These are phyloP conservation scores for Isatis lusitanica DNA, from an alignment of 441 rosid genomes.

Conservation along the genomic window DNA sequence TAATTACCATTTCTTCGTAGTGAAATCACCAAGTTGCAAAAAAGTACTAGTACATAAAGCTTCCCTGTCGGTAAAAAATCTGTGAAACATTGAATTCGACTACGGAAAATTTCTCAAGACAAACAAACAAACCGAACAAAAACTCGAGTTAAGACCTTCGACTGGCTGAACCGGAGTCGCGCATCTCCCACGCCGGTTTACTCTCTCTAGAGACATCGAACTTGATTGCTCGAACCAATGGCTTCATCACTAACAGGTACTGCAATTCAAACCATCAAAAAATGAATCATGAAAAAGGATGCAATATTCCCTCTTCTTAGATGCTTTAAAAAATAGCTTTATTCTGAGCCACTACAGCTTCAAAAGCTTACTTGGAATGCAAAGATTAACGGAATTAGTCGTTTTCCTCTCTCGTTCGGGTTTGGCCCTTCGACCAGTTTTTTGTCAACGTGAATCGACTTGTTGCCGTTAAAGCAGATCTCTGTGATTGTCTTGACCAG, in stretches of 20 bases:
- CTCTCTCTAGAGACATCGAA: conserved; percentile 41
- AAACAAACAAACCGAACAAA: conserved; percentile 3
- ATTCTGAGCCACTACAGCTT: not conserved
- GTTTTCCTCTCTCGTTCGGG: conserved; percentile 50
- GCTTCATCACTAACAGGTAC: conserved; percentile 44
- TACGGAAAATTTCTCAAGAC: conserved; percentile 19
- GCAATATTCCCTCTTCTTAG: not conserved
- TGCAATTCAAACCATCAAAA: conserved; percentile 23
- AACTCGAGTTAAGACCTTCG: conserved; percentile 33
- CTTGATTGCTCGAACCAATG: conserved; percentile 48
- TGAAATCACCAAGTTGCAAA: not conserved
- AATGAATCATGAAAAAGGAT: not conserved
- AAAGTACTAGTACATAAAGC: not conserved
- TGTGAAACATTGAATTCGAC: not conserved
- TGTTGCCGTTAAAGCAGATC: conserved; percentile 44
- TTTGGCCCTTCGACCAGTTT: conserved; percentile 54
- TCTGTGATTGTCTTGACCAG: conserved; percentile 41
- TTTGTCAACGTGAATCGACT: conserved; percentile 45
- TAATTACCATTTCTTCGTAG: not conserved
- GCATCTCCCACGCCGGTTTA: conserved; percentile 49
- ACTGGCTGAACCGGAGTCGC: conserved; percentile 38
- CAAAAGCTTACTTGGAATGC: conserved; percentile 46
- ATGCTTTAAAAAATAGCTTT: not conserved
- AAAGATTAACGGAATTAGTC: conserved; percentile 45
- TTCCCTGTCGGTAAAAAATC: not conserved